Base-by-base conservation (phyloP, 768 basidiomycete species). In the Boletus pseudopeckii region DNA sequence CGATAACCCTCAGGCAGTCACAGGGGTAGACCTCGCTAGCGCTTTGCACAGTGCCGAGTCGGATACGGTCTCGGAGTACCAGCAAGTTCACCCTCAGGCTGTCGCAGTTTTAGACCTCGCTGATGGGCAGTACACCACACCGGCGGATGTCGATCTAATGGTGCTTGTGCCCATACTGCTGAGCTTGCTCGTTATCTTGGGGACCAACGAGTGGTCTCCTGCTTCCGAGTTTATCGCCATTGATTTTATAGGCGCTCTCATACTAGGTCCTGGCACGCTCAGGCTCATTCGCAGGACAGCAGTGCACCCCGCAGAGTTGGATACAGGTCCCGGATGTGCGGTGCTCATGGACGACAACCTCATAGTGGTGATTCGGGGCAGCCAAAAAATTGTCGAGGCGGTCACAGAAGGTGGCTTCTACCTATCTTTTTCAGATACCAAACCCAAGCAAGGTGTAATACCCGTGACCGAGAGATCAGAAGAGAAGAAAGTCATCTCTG, bases 321-420 rank as follows among this genome's bases (percentile, higher is more conserved):
- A 55, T n/a, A 39, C 59, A 0, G 53, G 48, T n/a, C 38, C 45
- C 0, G 62, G 63, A 22, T 64, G 52, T 33, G 56, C 55, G 2
- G 55, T 61, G 18, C 58, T 64, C 41, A 55, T 64, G 52, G 58
- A 63, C 14, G 62, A 64, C 22, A 52, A 55, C 30, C 24, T 57
- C 18, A 50, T 48, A 1, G 34, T 57, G 28, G 62, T 64, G 22
- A 46, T 60, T 34, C 54, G 50, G 22, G 62, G 58, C 4, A 55
- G 53, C 22, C 62, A 60, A 26, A 42, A 49, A 15, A 52, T 57
- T 2, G 52, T 63, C 14, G 62, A 63, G 8, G 55, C 58, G 17
- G 18, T 64, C 46, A 60, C 55, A 3, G 58, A 60, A 39, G 55
- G 62, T 24, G 58, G 62, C n/a, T 63, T 63, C 48, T 54, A 53